These are phyloP conservation scores for Quercus bicolor DNA, from an alignment of 306 rosid genomes.

Conservation along the genomic window DNA sequence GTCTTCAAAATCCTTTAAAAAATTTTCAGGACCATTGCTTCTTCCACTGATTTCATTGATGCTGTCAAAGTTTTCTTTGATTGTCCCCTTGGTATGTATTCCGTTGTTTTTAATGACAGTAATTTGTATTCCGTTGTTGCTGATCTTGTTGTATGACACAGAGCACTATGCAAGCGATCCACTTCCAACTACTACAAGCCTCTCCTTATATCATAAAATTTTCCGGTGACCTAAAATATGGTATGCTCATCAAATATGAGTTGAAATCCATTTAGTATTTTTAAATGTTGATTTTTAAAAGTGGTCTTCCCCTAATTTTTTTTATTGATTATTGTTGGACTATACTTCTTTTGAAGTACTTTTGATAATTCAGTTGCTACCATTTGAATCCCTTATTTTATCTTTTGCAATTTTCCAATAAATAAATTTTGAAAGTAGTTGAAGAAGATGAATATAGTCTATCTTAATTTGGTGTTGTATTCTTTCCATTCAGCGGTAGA, in stretches of 20 bases:
- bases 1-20: slow-evolving; percentile 64
- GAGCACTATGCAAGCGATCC: slow-evolving; percentile 80
- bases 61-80: slow-evolving; percentile 89
- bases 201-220: slow-evolving; percentile 66
- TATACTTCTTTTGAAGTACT: background rate
- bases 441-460: slow-evolving; percentile 11
- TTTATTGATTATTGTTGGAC: slow-evolving; percentile 10
- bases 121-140: background rate
- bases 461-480: slow-evolving; percentile 13
- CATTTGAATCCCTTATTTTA: slow-evolving; percentile 10
- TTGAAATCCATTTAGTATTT: slow-evolving; percentile 1
- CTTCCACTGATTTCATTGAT: slow-evolving; percentile 77
- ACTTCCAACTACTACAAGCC: slow-evolving; percentile 81
- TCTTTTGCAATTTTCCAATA: slow-evolving; percentile 2
- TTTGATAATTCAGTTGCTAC: background rate
- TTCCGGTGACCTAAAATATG: slow-evolving; percentile 83
- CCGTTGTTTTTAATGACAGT: background rate
- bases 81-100: slow-evolving; percentile 74
- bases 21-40: slow-evolving; percentile 65
- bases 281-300: background rate
- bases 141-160: slow-evolving; percentile 36
- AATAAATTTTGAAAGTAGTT: background rate
- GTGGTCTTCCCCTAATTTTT: slow-evolving; percentile 1
- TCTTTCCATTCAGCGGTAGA: slow-evolving; percentile 55
- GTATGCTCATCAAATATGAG: slow-evolving; percentile 37